A percentile compares a stretch with the other conserved stretches of the same genome.
phyloP scores from a whole-genome alignment of 345 rosid species.

The Sisymbrium altissimum region DNA sequence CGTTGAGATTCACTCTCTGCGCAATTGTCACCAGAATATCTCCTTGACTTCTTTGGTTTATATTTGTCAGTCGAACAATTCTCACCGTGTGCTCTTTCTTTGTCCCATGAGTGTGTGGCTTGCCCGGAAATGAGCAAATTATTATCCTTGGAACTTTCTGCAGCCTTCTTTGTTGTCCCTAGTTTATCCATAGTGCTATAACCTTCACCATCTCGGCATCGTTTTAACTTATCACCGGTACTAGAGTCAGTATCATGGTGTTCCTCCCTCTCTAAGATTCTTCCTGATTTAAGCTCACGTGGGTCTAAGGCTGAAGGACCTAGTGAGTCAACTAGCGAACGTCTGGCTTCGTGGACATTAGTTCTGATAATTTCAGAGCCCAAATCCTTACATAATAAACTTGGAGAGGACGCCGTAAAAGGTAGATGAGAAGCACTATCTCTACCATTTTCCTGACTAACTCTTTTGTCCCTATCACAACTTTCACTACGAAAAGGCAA shows the following conservation, averaged over 20 bases:
- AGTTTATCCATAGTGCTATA: constrained; percentile 17
- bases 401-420: constrained; percentile 54
- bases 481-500: constrained; percentile 47
- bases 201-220: constrained; percentile 35
- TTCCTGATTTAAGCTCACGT: constrained; percentile 33
- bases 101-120: constrained; percentile 1
- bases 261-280: constrained; percentile 31
- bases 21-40: constrained; percentile 37
- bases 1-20: constrained; percentile 37
- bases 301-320: constrained; percentile 43
- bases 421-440: constrained; percentile 27
- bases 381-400: constrained; percentile 67
- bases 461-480: constrained; percentile 47
- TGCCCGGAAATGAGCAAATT: neutral
- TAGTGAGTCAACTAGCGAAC: constrained; percentile 55
- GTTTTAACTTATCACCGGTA: constrained; percentile 25
- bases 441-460: constrained; percentile 34
- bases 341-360: constrained; percentile 36
- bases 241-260: constrained; percentile 25
- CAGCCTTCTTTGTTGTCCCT: constrained; percentile 39
- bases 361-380: constrained; percentile 40
- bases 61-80: constrained; percentile 1
- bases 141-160: constrained; percentile 8
- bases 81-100: constrained; percentile 12
- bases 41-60: constrained; percentile 18